Base-by-base conservation (phyloP, 2,329 filamentous ascomycete species). In the Microdochium trichocladiopsis region DNA sequence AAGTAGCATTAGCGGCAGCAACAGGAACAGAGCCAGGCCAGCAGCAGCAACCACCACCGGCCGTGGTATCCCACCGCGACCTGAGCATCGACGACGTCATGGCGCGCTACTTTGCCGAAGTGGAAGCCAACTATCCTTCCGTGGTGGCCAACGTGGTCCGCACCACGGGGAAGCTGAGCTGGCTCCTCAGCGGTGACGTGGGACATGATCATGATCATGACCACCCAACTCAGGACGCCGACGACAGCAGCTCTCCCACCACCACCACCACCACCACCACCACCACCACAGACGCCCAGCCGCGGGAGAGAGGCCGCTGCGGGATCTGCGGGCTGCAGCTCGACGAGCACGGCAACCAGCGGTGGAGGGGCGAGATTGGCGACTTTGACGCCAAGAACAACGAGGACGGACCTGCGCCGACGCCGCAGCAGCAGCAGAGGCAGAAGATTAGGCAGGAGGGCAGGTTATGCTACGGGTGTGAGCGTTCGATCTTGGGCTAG, bases 111-210 rank as follows among this genome's bases (percentile, higher is more conserved):
- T 96, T 99, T 63, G 82, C 83, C 58, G 86, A 84, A 41, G 90
- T 96, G 16, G 92, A 96, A 65, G 82, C 83, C 58, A 87, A 87
- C 54, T 96, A 95, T 63, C 89, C 92, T 2, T 90, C 88, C 52
- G 90, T 97, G 52, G 92, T 99, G 58, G 87, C 92, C 28, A 99
- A 99, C 66, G 94, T 99, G 10, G 93, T 96, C 4, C 83, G 90
- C 56, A 99, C 93, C 31, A 86, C 88, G n/a, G 86, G 84, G 50
- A 96, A 95, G 69, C 76, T 97, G 41, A 75, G 84, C 47, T 71
- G 81, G 24, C 65, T 73, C 1, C 60, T 72, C 22, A 60, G 60
- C 4, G n/a, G 18, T 14, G 45, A 24, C 23, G 3, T n/a, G 16
- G 37, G 23, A 21, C 23, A 45, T 18, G 6, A 22, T 10, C 41